Evolutionary conservation across 129 eudicot genomes (phyloP).

Genomic region (Cynara cardunculus): DNA sequence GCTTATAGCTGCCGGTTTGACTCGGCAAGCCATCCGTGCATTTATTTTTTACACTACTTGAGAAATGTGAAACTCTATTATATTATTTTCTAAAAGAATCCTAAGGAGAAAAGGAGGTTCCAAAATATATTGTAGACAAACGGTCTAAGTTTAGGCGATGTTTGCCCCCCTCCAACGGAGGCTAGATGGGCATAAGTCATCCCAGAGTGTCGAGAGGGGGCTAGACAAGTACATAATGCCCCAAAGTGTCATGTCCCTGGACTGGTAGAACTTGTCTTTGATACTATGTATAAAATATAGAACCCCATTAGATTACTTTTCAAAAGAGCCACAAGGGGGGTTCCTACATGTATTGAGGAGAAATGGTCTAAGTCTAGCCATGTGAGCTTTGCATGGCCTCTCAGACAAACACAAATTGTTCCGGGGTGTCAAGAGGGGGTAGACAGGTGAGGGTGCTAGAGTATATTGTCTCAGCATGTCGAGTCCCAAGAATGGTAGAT

Average conservation of each 20-base stretch:
- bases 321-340: no score
- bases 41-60: not conserved
- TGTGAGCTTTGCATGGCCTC: no score
- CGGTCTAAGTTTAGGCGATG: not conserved
- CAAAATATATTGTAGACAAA: not conserved
- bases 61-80: not conserved
- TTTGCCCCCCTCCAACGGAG: not conserved
- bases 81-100: not conserved
- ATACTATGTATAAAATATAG: no score
- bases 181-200: not conserved
- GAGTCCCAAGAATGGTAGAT: no score
- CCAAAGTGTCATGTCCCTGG: not conserved
- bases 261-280: constrained; percentile 1
- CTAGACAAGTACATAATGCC: not conserved
- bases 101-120: not conserved
- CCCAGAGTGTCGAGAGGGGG: not conserved
- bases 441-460: no score
- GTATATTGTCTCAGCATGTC: no score
- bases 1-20: constrained; percentile 70
- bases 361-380: no score
- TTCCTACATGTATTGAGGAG: no score
- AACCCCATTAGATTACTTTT: no score
- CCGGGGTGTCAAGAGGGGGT: no score
- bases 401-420: no score
- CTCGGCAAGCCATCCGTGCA: constrained; percentile 62